Conservation (phyloP, 2,329 filamentous ascomycete genomes). For the Herpomyces periplanetae region DNA sequence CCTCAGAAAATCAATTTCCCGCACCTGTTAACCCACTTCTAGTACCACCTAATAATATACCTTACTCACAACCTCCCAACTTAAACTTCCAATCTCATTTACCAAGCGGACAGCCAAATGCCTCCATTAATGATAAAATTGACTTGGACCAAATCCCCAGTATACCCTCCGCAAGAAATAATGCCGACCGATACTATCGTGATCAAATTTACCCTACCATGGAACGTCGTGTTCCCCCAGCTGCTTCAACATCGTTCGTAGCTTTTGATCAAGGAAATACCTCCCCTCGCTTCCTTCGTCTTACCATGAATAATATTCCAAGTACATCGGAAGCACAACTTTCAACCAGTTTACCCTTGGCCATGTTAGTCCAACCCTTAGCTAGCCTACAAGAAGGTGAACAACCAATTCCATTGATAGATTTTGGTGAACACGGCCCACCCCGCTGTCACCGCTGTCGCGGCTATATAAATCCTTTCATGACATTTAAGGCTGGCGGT, state of each 20-base stretch:
- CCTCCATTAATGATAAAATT: conserved; percentile 30
- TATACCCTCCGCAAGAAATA: conserved; percentile 46
- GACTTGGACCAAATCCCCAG: conserved; percentile 78
- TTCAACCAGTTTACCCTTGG: conserved; percentile 46
- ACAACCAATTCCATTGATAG: conserved; percentile 49
- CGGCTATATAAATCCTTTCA: conserved; percentile 93
- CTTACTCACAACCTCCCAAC: too few species aligned
- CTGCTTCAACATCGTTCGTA: conserved; percentile 52
- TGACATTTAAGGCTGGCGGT: conserved; percentile 74
- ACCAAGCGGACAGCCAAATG: too few species aligned
- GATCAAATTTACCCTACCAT: conserved; percentile 74
- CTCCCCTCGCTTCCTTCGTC: conserved; percentile 61
- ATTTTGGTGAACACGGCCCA: conserved; percentile 67
- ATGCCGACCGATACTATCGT: conserved; percentile 43
- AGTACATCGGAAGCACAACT: conserved; percentile 35
- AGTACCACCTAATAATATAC: too few species aligned
- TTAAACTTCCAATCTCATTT: too few species aligned
- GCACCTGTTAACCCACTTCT: too few species aligned
- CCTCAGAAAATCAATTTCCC: too few species aligned
- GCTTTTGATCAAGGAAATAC: conserved; percentile 89
- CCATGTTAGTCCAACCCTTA: conserved; percentile 54
- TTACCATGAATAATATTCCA: conserved; percentile 79
- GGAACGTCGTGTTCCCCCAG: conserved; percentile 63
- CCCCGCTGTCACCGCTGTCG: conserved; percentile 70
- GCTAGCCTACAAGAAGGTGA: conserved; percentile 51